Evolutionary conservation across 2,329 filamentous ascomycete genomes (phyloP), one percentile per base, ranked within the genome.

Genomic region (Botryosphaeria dothidea): DNA sequence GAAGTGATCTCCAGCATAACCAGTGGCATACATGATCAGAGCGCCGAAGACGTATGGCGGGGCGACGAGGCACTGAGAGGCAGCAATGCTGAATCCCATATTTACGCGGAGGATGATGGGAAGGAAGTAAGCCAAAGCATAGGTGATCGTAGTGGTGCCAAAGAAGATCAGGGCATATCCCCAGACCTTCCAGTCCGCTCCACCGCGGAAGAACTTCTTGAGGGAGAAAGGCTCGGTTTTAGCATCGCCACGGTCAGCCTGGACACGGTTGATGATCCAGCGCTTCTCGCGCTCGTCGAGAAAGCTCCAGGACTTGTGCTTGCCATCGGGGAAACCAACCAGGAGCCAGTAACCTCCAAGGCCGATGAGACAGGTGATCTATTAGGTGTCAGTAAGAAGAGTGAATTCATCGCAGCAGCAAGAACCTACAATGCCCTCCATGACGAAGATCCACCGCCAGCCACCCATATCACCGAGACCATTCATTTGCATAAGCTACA

Each of bases 121-220:
- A 3, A 93, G 78, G 73, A 93, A 94, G 76, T 91, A 94, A 2
- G 90, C 89, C 8, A 95, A 84, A 0, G 91, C 87, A 74, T 95
- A 95, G 1, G 85, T 84, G 58, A 91, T 85, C 11, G 90, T 91
- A 0, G 91, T 92, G 1, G 86, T 85, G 75, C 86, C 86, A 79
- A 82, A 82, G 74, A 84, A 85, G 62, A 86, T 80, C 69, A 81
- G 66, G 0, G 82, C 84, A 65, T 85, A 86, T 1, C 74, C 81
- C 83, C 85, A 86, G 58, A 86, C 78, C 69, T 86, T 86, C 65
- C 79, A 69, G 67, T 87, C 85, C 1, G 75, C 65, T 3, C 77
- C 83, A 25, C 79, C 77, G 27, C 73, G 75, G 56, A 86, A 73
- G 72, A 83, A 86, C 65, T 81, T 81, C 25, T 69, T 73, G 0